These are phyloP conservation scores for Penstemon newberryi DNA, from an alignment of 257 asterid genomes.

Conservation along the genomic window DNA sequence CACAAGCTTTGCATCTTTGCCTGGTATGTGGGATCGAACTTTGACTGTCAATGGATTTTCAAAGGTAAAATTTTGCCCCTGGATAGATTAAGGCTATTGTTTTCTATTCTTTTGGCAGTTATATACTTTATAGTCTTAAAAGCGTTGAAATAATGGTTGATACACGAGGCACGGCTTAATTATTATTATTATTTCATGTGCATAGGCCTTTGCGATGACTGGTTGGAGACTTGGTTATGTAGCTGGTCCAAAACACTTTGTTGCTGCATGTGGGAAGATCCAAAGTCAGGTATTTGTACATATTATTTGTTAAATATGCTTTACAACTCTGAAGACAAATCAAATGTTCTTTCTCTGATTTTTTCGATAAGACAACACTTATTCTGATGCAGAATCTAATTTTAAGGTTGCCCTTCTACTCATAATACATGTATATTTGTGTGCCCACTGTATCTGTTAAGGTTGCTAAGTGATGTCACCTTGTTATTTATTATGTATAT, in stretches of 20 bases:
- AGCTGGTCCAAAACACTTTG: constrained; percentile 95
- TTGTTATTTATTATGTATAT: too few species aligned
- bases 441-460: too few species aligned
- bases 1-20: constrained; percentile 95
- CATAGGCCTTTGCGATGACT: constrained; percentile 93
- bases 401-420: too few species aligned
- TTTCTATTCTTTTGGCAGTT: neutral
- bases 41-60: constrained; percentile 95
- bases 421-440: too few species aligned
- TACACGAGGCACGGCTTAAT: neutral
- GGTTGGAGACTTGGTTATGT: constrained; percentile 98
- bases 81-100: neutral
- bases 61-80: constrained; percentile 51
- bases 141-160: neutral
- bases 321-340: too few species aligned
- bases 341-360: too few species aligned
- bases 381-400: too few species aligned
- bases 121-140: neutral
- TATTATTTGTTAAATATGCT: neutral
- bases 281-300: constrained; percentile 77
- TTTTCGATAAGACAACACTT: too few species aligned
- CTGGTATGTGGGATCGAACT: constrained; percentile 96
- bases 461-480: too few species aligned
- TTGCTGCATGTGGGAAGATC: constrained; percentile 88
- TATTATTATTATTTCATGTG: constrained; percentile 11